Percentiles rank a stretch among this genome's conserved stretches.
Conservation (phyloP, 2,329 filamentous ascomycete genomes). For the Exophiala bonariae region DNA sequence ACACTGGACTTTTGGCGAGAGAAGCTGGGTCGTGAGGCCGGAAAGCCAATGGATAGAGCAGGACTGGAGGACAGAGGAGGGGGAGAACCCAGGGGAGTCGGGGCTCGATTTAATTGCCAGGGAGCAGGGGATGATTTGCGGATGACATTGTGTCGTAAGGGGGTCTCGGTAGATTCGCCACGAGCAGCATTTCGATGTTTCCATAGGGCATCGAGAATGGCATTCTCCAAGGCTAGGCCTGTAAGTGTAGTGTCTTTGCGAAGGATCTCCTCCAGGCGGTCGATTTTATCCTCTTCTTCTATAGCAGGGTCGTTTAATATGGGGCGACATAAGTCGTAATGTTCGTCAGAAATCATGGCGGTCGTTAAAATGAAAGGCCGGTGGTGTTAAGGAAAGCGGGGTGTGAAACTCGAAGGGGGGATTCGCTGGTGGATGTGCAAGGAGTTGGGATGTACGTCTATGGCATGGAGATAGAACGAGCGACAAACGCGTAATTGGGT, state of each 20-base stretch:
- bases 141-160: conserved; percentile 84
- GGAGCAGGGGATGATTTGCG: conserved; percentile 89
- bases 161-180: conserved; percentile 68
- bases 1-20: conserved; percentile 48
- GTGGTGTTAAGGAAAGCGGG: neutral
- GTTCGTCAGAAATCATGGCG: conserved; percentile 84
- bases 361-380: conserved; percentile 10
- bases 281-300: conserved; percentile 94
- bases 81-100: conserved; percentile 79
- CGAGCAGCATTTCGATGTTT: conserved; percentile 54
- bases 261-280: conserved; percentile 83
- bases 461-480: no score
- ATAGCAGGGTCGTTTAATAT: conserved; percentile 78
- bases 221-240: conserved; percentile 81
- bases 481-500: no score
- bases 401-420: neutral
- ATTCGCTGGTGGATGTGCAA: neutral
- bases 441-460: conserved; percentile 15
- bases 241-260: conserved; percentile 74
- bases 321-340: conserved; percentile 87
- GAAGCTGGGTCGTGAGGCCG: conserved; percentile 70
- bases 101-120: conserved; percentile 75
- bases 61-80: conserved; percentile 78
- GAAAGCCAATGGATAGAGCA: conserved; percentile 74
- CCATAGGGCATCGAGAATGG: conserved; percentile 88